Evolutionary conservation across 2,329 filamentous ascomycete species (phyloP).

Genomic region (Trichophyton mentagrophytes): DNA sequence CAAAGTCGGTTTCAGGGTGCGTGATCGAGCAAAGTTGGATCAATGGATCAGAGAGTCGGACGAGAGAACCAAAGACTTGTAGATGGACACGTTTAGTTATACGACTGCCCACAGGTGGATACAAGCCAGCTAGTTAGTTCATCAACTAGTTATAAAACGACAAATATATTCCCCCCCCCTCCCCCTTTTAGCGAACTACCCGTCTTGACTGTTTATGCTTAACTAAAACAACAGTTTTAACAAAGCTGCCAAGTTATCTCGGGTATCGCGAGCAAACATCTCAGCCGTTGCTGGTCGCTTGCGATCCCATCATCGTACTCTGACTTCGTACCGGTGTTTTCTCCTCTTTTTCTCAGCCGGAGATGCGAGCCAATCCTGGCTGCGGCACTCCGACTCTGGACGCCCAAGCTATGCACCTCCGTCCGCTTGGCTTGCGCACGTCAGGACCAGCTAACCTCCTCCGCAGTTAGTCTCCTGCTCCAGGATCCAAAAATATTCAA

Average conservation of each 20-base stretch:
- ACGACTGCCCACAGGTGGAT: neutral
- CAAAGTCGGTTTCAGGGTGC: slow-evolving; percentile 43
- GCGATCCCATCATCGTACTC: no score
- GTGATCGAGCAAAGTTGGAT: slow-evolving; percentile 36
- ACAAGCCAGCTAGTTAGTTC: neutral
- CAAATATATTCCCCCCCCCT: neutral
- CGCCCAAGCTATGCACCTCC: neutral
- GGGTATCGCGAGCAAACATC: neutral
- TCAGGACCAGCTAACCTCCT: slow-evolving; percentile 1
- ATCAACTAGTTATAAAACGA: neutral
- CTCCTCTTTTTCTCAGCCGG: neutral
- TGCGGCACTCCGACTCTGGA: neutral
- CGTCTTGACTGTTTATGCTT: neutral
- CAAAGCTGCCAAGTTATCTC: neutral
- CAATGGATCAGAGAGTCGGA: slow-evolving; percentile 44
- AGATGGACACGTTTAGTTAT: slow-evolving; percentile 9
- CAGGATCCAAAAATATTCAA: no score
- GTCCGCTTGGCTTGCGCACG: slow-evolving; percentile 1
- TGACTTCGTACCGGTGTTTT: neutral
- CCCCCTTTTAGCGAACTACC: neutral
- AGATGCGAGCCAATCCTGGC: neutral
- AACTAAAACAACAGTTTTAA: neutral
- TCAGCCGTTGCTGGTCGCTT: no score
- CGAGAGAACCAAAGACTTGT: slow-evolving; percentile 39
- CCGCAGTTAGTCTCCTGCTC: neutral